phyloP scores from a whole-genome alignment of 805 yeast species.

The Teunomyces pallodes region DNA sequence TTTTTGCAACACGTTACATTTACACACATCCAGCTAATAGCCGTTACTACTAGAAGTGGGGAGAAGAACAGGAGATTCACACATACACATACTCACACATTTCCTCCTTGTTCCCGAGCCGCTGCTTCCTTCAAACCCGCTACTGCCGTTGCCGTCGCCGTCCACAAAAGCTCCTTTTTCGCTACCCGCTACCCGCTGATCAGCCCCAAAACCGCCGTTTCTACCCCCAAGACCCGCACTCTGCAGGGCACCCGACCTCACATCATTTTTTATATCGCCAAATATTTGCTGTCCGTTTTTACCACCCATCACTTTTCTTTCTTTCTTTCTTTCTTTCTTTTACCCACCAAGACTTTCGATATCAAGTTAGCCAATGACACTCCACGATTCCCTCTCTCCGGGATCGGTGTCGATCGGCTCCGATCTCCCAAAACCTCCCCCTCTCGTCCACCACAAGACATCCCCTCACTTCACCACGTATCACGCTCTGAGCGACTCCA shows the following conservation, averaged over 20 bases:
- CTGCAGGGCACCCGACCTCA: background rate
- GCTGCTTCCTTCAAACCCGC: background rate
- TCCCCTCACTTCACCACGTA: conserved; percentile 1
- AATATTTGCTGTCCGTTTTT: background rate
- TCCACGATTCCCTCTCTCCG: background rate
- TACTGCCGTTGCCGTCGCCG: background rate
- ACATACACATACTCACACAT: background rate
- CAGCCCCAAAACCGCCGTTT: too few relatives aligned
- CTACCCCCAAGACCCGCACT: background rate
- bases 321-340: background rate
- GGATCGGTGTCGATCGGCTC: background rate
- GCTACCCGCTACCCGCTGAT: background rate
- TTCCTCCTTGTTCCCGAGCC: background rate
- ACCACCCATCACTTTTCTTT: background rate
- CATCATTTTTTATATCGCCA: background rate
- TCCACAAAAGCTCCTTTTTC: background rate
- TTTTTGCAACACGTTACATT: background rate
- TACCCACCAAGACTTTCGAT: too few relatives aligned
- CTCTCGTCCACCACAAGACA: background rate
- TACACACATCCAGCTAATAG: too few relatives aligned
- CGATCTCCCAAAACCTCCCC: conserved; percentile 1
- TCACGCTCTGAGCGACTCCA: background rate
- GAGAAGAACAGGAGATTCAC: too few relatives aligned
- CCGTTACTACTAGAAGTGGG: too few relatives aligned
- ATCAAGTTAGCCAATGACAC: background rate